A percentile compares a stretch with the other conserved stretches of the same genome.
Conservation (phyloP, 352 stramenopile species). For the Phytophthora rubi region DNA sequence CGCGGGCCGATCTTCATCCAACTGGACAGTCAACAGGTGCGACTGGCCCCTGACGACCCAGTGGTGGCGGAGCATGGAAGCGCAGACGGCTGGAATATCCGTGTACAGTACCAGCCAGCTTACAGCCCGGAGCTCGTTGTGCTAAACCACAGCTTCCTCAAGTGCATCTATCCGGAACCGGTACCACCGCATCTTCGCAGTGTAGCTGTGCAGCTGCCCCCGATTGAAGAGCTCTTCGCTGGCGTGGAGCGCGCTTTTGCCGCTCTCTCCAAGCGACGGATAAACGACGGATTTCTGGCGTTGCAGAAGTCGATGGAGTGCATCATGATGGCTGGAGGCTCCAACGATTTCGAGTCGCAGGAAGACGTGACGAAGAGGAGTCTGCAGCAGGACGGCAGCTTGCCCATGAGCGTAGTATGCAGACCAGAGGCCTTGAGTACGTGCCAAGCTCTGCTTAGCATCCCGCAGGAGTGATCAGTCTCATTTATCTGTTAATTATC, state of each 20-base stretch:
- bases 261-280: conserved; percentile 25
- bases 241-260: conserved; percentile 36
- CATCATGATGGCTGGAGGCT: conserved; percentile 39
- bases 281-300: conserved; percentile 34
- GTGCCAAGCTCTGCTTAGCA: conserved; percentile 33
- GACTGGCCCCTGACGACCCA: conserved; percentile 39
- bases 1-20: conserved; percentile 38
- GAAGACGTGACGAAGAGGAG: conserved; percentile 38
- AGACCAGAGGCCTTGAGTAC: conserved; percentile 30
- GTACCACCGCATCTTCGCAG: conserved; percentile 13
- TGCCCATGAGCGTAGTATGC: conserved; percentile 46
- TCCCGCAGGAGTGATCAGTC: conserved; percentile 4
- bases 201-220: conserved; percentile 8
- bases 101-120: conserved; percentile 47
- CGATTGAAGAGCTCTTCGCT: conserved; percentile 33
- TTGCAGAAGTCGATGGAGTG: conserved; percentile 55
- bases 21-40: conserved; percentile 49
- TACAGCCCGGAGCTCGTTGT: conserved; percentile 50
- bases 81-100: conserved; percentile 43
- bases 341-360: conserved; percentile 43
- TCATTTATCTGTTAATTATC: neutral
- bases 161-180: conserved; percentile 32
- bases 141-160: conserved; percentile 41
- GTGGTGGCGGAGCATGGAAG: conserved; percentile 38
- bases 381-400: conserved; percentile 43